Conservation (phyloP, 2,329 filamentous ascomycete genomes). For the Venturia pyrina region DNA sequence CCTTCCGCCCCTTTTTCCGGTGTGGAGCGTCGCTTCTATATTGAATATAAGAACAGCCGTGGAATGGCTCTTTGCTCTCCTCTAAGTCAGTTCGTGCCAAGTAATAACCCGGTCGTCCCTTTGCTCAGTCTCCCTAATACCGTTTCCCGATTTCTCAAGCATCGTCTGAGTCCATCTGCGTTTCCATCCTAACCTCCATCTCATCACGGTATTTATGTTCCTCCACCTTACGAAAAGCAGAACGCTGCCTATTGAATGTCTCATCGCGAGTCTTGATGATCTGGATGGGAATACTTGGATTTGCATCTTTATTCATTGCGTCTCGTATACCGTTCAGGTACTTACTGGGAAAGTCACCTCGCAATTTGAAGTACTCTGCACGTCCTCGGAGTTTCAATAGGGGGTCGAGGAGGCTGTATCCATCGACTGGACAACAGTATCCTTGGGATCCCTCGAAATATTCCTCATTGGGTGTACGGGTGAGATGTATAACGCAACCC, state of each 20-base stretch:
- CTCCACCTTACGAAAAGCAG: neutral
- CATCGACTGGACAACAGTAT: neutral
- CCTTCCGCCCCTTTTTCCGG: no score
- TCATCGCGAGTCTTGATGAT: neutral
- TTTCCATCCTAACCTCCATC: no score
- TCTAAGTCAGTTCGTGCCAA: no score
- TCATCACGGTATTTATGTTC: neutral
- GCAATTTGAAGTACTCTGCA: neutral
- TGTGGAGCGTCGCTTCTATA: no score
- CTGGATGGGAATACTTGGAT: neutral
- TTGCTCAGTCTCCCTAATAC: no score
- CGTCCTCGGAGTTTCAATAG: neutral
- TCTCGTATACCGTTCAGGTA: neutral
- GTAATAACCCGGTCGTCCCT: no score
- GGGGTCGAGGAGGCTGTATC: neutral
- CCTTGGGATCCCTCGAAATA: neutral
- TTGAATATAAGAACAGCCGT: no score
- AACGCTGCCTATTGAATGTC: neutral
- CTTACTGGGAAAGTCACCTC: neutral
- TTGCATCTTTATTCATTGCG: neutral
- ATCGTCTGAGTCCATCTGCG: no score
- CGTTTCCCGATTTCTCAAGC: no score
- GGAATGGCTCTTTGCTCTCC: no score
- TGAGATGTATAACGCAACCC: neutral
- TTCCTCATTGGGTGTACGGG: neutral